Evolutionary conservation across 225 moss, liverwort and hornwort species (phyloP), one percentile per base, ranked within the genome.

Genomic region (Antitrichia curtipendula): DNA sequence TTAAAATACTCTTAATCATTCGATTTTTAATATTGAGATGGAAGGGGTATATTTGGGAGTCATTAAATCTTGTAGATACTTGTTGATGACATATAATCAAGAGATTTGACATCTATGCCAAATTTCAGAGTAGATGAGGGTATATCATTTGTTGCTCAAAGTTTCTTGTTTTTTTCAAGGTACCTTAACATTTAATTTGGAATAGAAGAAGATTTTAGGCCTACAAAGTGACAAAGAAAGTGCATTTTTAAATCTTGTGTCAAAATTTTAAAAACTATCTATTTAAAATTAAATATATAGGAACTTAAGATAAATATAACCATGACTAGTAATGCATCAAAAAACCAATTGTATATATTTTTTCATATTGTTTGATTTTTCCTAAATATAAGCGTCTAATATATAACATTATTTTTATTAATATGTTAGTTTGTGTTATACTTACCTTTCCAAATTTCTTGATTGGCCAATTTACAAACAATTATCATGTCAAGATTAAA

Each of bases 131-230:
- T 43, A 43, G 16, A 43, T 16, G 16, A 17, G 2, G 16, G 28
- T 43, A 45, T 43, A 10, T 5, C 27, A 10, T 28, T 10, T 17
- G 9, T 69, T 69, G 14, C 5, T 70, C 1, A 70, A 24, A 25
- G 3, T 27, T 43, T 16, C 0, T 43, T 16, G 5, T 1, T 13
- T 23, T 43, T 71, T 9, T 43, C 2, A 0, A 28, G 1, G 2
- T 25, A 41, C 3, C 4, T 9, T 43, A 71, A 14, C 5, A 71
- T 9, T 28, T 29, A 6, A 28, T 29, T 43, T 45, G 9, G 10
- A 6, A 0, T 8, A 6, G 0, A 45, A 29, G 45, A 45, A 45
- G 17, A 45, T 17, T n/a, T 28, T 10, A 70, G 3, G 4, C 17
- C 41, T 1, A 4, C 10, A 10, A 72, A 5, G 11, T 45, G n/a